Percentiles rank a stretch among this genome's conserved stretches.
These are phyloP conservation scores for Leccinum barrowsii DNA, from an alignment of 768 basidiomycete species.

Conservation along the genomic window DNA sequence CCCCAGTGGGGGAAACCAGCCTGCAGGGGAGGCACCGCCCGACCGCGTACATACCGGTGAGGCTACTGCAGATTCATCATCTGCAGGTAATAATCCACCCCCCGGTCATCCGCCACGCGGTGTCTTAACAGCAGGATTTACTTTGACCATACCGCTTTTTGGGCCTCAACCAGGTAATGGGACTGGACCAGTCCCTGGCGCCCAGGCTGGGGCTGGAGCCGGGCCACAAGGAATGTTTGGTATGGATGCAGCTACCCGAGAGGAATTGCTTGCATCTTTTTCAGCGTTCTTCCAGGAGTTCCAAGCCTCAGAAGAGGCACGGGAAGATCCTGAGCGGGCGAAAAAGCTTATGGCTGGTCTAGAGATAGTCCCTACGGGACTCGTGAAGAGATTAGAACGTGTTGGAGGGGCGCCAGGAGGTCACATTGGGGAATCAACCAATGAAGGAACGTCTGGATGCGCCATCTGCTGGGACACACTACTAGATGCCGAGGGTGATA, in stretches of 20 bases:
- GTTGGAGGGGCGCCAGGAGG: conserved; percentile 37
- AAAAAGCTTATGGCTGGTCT: conserved; percentile 59
- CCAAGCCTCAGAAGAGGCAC: conserved; percentile 32
- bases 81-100: conserved; percentile 21
- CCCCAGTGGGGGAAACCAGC: conserved; percentile 5
- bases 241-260: conserved; percentile 20
- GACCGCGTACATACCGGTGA: conserved; percentile 30
- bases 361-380: conserved; percentile 62
- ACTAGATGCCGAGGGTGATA: conserved; percentile 44
- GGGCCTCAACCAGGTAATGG: conserved; percentile 15
- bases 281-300: conserved; percentile 28
- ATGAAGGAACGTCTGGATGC: conserved; percentile 46
- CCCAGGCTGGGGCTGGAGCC: conserved; percentile 1
- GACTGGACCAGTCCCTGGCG: conserved; percentile 1
- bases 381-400: conserved; percentile 62
- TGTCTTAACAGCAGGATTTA: conserved; percentile 30
- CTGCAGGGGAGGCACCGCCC: conserved; percentile 15
- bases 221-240: conserved; percentile 4
- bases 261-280: conserved; percentile 26
- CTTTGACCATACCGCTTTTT: conserved; percentile 35
- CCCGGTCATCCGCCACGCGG: conserved; percentile 21
- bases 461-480: conserved; percentile 77
- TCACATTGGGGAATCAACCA: conserved; percentile 27
- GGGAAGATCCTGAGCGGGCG: conserved; percentile 67
- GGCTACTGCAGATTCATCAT: conserved; percentile 16